Base-by-base conservation (phyloP, 73 alveolate genomes). In the Paraurostyla sp. region DNA sequence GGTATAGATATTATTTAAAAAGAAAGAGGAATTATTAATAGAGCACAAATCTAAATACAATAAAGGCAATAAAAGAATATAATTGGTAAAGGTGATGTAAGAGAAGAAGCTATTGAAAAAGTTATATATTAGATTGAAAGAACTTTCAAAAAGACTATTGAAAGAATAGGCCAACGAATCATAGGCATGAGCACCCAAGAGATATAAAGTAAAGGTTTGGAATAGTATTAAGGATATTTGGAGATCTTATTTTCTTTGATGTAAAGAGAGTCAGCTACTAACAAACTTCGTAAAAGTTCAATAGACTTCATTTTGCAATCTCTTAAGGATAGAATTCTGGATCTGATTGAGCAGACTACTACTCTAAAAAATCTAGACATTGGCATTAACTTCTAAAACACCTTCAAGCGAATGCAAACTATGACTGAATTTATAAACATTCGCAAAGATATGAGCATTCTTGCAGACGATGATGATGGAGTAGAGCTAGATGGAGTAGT, bases 21-120 rank as follows among this genome's bases (percentile, higher is more conserved):
- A 27, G 89, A 78, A 54, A 49, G 89, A n/a, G 89, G 89, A 32
- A 27, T 35, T 18, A 50, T 78, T 4, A 78, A 36, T 22, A 22
- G 89, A 50, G 78, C 89, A 50, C 38, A 78, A 29, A 16, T 16
- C 18, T 76, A 50, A 7, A 15, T 54, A 23, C 68, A 73, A 2
- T 30, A 25, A 23, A 73, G 52, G 16, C 13, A n/a, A 15, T 45
- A 75, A 46, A 48, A 32, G 29, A 49, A 15, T 16, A 22, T 6
- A 4, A 75, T 9, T 25, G 54, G 9, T 7, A 27, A 46, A 20
- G n/a, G n/a, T n/a, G 78, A 78, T 18, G 40, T 51, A 4, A 49
- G 78, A 51, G 68, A 78, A 36, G 80, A 78, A 45, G 89, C 89
- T 35, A 22, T 78, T 6, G 89, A 50, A 48, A 49, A 54, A 38